Evolutionary conservation across 441 rosid genomes (phyloP).

Genomic region (Arabidopsis hybrid): DNA sequence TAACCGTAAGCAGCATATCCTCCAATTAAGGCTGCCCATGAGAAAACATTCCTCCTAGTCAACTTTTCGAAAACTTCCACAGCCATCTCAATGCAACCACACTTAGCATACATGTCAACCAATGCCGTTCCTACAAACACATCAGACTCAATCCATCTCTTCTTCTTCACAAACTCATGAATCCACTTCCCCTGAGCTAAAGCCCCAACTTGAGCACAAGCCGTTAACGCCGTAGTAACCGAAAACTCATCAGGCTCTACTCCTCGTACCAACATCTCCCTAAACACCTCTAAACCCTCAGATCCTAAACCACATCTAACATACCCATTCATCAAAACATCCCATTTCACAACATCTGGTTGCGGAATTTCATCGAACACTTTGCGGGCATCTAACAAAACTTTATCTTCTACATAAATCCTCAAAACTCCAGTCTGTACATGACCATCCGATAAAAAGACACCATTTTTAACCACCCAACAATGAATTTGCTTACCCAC

Average conservation of each 20-base stretch:
- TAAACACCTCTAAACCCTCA: conserved; percentile 50
- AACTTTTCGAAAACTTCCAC: conserved; percentile 53
- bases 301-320: conserved; percentile 44
- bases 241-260: conserved; percentile 59
- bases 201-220: conserved; percentile 62
- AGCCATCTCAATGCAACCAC: conserved; percentile 61
- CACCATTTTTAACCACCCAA: conserved; percentile 58
- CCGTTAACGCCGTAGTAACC: conserved; percentile 57
- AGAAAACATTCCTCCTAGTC: conserved; percentile 56
- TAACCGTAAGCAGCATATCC: conserved; percentile 56
- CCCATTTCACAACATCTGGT: conserved; percentile 62
- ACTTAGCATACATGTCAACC: conserved; percentile 67
- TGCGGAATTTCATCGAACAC: conserved; percentile 64
- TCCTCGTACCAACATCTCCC: conserved; percentile 55
- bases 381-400: conserved; percentile 48
- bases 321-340: conserved; percentile 62
- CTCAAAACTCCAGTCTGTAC: conserved; percentile 55
- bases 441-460: conserved; percentile 50
- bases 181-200: conserved; percentile 63
- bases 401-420: conserved; percentile 39
- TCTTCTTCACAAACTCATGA: conserved; percentile 53
- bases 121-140: conserved; percentile 60
- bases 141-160: conserved; percentile 42
- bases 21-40: conserved; percentile 68
- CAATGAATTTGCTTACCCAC: conserved; percentile 52